Conservation (phyloP, 805 yeast genomes). For the Candida insectorum region DNA sequence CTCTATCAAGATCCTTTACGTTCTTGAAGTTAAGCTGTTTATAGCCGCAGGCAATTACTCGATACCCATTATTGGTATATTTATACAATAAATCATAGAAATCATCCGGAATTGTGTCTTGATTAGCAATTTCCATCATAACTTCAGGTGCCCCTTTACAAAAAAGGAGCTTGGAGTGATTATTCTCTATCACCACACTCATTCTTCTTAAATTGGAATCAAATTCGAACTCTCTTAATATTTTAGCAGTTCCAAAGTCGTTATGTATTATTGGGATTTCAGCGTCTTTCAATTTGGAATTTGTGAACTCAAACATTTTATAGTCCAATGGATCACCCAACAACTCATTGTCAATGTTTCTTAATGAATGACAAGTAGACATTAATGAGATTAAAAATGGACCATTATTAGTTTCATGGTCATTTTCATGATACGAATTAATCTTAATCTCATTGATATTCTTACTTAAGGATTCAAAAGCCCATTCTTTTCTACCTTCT, state of each 20-base stretch:
- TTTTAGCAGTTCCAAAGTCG: constrained; percentile 23
- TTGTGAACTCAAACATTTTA: constrained; percentile 90
- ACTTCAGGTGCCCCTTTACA: constrained; percentile 99
- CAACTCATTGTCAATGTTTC: constrained; percentile 71
- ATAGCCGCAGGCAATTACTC: constrained; percentile 93
- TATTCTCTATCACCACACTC: constrained; percentile 68
- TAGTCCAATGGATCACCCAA: constrained; percentile 93
- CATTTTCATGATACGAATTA: constrained; percentile 4
- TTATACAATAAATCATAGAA: constrained; percentile 71
- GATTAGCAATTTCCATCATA: constrained; percentile 71
- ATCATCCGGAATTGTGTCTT: constrained; percentile 67
- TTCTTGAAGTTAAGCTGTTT: constrained; percentile 33
- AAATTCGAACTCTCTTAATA: constrained; percentile 69
- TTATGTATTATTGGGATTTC: constrained; percentile 13
- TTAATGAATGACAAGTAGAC: constrained; percentile 85
- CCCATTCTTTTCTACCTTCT: constrained; percentile 35
- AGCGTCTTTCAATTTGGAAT: constrained; percentile 55
- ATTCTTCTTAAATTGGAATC: constrained; percentile 81
- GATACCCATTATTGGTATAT: constrained; percentile 90
- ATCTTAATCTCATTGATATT: constrained; percentile 5
- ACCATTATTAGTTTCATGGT: constrained; percentile 28
- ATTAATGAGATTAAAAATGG: constrained; percentile 40
- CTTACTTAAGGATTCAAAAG: constrained; percentile 27
- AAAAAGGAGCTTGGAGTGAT: constrained; percentile 27
- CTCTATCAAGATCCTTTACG: constrained; percentile 43